Percentiles rank a stretch among this genome's conserved stretches.
Conservation (phyloP, 2,329 filamentous ascomycete genomes). For the Xylariaceae sp. region DNA sequence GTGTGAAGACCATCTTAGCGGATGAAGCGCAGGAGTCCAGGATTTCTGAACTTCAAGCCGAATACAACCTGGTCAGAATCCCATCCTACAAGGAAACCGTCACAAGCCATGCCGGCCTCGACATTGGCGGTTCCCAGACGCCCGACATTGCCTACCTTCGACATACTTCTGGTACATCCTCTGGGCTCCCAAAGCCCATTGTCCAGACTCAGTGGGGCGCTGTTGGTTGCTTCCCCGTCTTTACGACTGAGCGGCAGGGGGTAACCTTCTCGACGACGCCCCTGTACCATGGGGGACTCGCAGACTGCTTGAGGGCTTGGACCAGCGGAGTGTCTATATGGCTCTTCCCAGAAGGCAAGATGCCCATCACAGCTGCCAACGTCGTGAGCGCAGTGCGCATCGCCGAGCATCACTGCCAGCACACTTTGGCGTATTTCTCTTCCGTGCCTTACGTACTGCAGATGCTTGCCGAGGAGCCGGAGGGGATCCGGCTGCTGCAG, state of each 20-base stretch:
- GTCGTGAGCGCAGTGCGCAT: conserved; percentile 39
- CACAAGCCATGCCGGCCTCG: background rate
- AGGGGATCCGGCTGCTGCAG: conserved; percentile 35
- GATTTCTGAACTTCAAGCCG: conserved; percentile 2
- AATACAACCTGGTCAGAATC: conserved; percentile 11
- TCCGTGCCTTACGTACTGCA: conserved; percentile 54
- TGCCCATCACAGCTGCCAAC: conserved; percentile 49
- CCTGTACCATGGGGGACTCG: conserved; percentile 57
- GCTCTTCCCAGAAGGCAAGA: conserved; percentile 50
- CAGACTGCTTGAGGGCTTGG: conserved; percentile 56
- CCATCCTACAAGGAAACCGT: conserved; percentile 4
- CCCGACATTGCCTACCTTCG: conserved; percentile 47
- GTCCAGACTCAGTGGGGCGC: conserved; percentile 48
- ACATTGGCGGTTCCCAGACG: background rate
- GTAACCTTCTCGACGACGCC: conserved; percentile 60
- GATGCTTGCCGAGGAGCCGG: conserved; percentile 37
- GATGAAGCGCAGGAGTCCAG: conserved; percentile 25
- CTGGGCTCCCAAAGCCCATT: conserved; percentile 55
- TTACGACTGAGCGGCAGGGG: conserved; percentile 26
- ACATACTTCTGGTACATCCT: conserved; percentile 59
- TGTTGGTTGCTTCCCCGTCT: conserved; percentile 44
- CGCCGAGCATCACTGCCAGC: conserved; percentile 20
- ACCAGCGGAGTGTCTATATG: conserved; percentile 51
- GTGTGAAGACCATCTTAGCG: conserved; percentile 35
- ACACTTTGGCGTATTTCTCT: conserved; percentile 48